Evolutionary conservation across 2,329 filamentous ascomycete species (phyloP), one percentile per base, ranked within the genome.

Genomic region (Chalaropsis thielavioides): DNA sequence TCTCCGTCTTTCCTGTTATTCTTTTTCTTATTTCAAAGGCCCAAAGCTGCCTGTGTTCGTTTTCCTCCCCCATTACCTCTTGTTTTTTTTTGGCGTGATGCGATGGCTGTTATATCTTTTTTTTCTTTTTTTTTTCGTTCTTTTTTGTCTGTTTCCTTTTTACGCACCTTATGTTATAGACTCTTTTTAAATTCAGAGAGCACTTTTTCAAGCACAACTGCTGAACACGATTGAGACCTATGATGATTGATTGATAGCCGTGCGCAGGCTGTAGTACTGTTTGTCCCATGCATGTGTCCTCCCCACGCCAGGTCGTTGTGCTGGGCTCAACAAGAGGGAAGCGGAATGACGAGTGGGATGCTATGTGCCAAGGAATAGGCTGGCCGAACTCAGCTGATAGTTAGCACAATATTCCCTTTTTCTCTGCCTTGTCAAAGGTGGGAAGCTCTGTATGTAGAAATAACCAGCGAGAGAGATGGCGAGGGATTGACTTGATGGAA

Each of bases 131-230:
- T 41, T 64, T 22, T 44, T 64, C 7, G 3, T 46, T 40, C 61
- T 51, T 41, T 61, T 61, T 44, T 46, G 8, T 63, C 31, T 44
- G 27, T 61, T 46, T 56, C 35, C 19, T 51, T 56, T 54, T 51
- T 27, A 62, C 43, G 60, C 60, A 49, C 27, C 62, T 43, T 62
- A 67, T 67, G 63, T 56, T 65, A 64, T 64, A 65, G 63, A 67
- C 60, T 67, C 61, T 65, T 66, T 43, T 38, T 13, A 49, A 38
- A 40, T 40, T 40, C 11, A 41, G 56, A 56, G 63, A 58, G 49
- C 62, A 44, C 24, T 46, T 58, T 56, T 54, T 41, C 19, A 63
- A 58, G 24, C 35, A 44, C 38, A 35, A 58, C 10, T 24, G 3
- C 13, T 11, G 43, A 1, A 17, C 43, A 31, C 31, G 31, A 31